phyloP scores from a whole-genome alignment of 148 eudicot genomes.

The Fagopyrum homotropicum region DNA sequence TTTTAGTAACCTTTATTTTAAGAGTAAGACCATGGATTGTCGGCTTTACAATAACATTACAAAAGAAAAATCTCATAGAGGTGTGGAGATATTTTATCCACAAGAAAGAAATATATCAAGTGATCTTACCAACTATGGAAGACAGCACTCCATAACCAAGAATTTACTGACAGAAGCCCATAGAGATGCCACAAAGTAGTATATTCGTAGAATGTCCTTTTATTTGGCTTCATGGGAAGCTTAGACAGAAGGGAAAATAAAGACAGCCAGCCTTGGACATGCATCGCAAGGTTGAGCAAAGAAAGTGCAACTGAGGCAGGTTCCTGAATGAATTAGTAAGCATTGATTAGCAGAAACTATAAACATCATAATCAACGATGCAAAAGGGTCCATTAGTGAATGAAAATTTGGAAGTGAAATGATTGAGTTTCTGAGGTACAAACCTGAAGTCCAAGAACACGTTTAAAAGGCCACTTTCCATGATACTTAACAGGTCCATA shows the following conservation, averaged over 20 bases:
- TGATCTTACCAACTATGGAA: constrained; percentile 72
- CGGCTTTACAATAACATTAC: no score
- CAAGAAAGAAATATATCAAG: background rate
- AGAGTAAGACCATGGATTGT: background rate
- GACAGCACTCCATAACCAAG: constrained; percentile 92
- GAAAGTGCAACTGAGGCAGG: constrained; percentile 79
- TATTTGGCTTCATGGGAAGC: constrained; percentile 53
- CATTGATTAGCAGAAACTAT: constrained; percentile 15
- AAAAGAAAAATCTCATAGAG: background rate
- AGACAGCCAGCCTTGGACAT: constrained; percentile 78
- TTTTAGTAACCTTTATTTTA: background rate
- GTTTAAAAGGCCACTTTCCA: constrained; percentile 92
- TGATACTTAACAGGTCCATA: constrained; percentile 69
- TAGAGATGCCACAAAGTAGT: constrained; percentile 62
- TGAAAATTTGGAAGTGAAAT: background rate
- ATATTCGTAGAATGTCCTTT: constrained; percentile 54
- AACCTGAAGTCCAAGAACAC: constrained; percentile 76
- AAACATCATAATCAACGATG: background rate
- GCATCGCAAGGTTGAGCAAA: constrained; percentile 72
- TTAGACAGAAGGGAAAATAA: constrained; percentile 45
- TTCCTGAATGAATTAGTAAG: constrained; percentile 49
- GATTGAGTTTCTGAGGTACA: constrained; percentile 10
- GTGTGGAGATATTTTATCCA: background rate
- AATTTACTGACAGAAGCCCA: constrained; percentile 55
- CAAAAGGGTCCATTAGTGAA: background rate